These are phyloP conservation scores for Oryza punctata DNA, from an alignment of 176 grass and related monocot species.

Conservation along the genomic window DNA sequence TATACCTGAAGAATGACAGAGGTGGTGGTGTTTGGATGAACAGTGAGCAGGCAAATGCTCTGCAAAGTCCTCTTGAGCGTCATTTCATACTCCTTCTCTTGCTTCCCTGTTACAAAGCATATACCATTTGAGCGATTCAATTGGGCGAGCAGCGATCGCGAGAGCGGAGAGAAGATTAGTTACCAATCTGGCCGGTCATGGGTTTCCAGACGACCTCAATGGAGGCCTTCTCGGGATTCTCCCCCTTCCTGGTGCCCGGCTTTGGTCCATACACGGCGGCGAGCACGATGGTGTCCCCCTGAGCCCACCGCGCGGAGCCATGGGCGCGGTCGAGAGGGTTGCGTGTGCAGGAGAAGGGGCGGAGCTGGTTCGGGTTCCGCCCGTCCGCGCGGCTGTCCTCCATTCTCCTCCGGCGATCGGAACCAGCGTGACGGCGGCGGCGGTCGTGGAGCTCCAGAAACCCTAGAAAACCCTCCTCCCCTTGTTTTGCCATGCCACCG, in stretches of 20 bases:
- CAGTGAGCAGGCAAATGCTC: slow-evolving; percentile 77
- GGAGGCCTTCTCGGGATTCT: slow-evolving; percentile 87
- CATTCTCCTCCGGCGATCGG: slow-evolving; percentile 37
- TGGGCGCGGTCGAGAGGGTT: slow-evolving; percentile 81
- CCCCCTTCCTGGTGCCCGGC: slow-evolving; percentile 81
- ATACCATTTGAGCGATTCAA: background rate
- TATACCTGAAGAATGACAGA: slow-evolving; percentile 78
- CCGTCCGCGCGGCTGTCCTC: slow-evolving; percentile 51
- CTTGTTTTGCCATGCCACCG: background rate
- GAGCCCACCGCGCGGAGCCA: slow-evolving; percentile 83
- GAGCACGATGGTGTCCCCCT: slow-evolving; percentile 83
- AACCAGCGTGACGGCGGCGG: background rate
- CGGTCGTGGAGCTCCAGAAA: background rate
- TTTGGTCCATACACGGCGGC: slow-evolving; percentile 89
- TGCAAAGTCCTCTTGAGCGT: slow-evolving; percentile 82
- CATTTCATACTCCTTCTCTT: slow-evolving; percentile 88
- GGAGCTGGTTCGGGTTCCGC: slow-evolving; percentile 70
- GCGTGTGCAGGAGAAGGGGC: slow-evolving; percentile 67
- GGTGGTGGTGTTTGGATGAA: slow-evolving; percentile 91
- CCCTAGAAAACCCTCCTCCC: slow-evolving; percentile 39
- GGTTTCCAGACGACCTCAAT: slow-evolving; percentile 95
- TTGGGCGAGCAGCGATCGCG: background rate
- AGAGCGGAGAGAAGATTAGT: background rate
- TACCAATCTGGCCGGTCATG: slow-evolving; percentile 82
- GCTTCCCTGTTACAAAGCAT: slow-evolving; percentile 56